Evolutionary conservation across 345 rosid genomes (phyloP).

Genomic region (Durio zibethinus): DNA sequence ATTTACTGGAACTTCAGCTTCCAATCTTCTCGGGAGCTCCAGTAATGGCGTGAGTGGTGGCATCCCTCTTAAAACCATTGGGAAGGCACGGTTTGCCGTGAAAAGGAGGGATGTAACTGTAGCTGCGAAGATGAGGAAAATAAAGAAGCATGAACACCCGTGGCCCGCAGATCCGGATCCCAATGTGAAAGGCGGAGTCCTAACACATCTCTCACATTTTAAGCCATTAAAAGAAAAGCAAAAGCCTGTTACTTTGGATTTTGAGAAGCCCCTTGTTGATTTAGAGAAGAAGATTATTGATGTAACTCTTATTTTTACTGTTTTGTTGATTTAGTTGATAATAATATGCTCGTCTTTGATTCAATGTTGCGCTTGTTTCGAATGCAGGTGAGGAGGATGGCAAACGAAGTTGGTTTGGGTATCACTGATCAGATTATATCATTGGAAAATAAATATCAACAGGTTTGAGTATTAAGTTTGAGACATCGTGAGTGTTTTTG

Average conservation of each 20-base stretch:
- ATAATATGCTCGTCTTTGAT: conserved; percentile 5
- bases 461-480: conserved; percentile 39
- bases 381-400: conserved; percentile 91
- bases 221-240: conserved; percentile 70
- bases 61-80: conserved; percentile 52
- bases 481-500: background rate
- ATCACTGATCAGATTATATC: conserved; percentile 76
- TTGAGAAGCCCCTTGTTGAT: conserved; percentile 83
- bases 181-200: conserved; percentile 83
- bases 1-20: conserved; percentile 48
- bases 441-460: conserved; percentile 77
- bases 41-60: conserved; percentile 49
- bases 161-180: conserved; percentile 96
- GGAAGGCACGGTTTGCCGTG: conserved; percentile 37
- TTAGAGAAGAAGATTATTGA: conserved; percentile 83
- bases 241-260: conserved; percentile 79
- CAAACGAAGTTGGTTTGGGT: conserved; percentile 86
- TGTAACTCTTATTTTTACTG: conserved; percentile 33
- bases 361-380: conserved; percentile 18
- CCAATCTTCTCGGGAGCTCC: conserved; percentile 81
- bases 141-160: conserved; percentile 84
- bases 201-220: conserved; percentile 70
- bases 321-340: background rate
- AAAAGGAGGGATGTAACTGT: conserved; percentile 35
- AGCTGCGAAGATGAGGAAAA: conserved; percentile 63